phyloP scores from a whole-genome alignment of 176 grass and related monocot species.

The Tuctoria greenei region DNA sequence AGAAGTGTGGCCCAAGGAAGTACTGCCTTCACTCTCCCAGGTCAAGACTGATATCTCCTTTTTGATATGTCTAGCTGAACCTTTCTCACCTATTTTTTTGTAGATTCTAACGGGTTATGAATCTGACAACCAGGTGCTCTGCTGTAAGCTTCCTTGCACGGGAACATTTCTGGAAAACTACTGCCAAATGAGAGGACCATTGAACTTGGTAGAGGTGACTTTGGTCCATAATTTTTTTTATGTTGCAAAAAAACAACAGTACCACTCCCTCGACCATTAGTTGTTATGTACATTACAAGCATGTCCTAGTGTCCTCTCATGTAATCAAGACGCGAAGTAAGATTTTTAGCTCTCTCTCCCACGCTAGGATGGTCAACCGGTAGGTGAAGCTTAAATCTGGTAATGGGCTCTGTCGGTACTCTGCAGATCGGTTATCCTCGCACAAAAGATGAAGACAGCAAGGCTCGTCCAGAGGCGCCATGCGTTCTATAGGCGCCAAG shows the following conservation, averaged over 20 bases:
- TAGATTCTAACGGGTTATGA: neutral
- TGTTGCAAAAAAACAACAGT: neutral
- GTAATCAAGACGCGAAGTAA: neutral
- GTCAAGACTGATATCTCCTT: slow-evolving; percentile 9
- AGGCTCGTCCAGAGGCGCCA: no score
- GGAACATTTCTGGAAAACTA: neutral
- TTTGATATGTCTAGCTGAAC: neutral
- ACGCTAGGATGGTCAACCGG: no score
- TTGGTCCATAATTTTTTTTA: neutral
- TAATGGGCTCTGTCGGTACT: no score
- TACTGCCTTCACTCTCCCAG: neutral
- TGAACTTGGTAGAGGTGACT: neutral
- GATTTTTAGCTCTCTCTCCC: neutral
- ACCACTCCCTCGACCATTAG: neutral
- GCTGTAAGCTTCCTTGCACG: slow-evolving; percentile 15
- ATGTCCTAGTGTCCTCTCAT: neutral
- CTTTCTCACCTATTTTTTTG: slow-evolving; percentile 13
- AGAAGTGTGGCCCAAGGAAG: slow-evolving; percentile 20
- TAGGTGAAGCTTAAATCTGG: no score
- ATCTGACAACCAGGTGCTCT: neutral
- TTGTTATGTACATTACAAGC: neutral
- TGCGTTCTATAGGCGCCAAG: no score
- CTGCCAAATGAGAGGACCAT: neutral
- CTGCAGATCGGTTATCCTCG: no score
- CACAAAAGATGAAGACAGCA: no score